These are phyloP conservation scores for Reutealis trisperma DNA, from an alignment of 345 rosid genomes.

Conservation along the genomic window DNA sequence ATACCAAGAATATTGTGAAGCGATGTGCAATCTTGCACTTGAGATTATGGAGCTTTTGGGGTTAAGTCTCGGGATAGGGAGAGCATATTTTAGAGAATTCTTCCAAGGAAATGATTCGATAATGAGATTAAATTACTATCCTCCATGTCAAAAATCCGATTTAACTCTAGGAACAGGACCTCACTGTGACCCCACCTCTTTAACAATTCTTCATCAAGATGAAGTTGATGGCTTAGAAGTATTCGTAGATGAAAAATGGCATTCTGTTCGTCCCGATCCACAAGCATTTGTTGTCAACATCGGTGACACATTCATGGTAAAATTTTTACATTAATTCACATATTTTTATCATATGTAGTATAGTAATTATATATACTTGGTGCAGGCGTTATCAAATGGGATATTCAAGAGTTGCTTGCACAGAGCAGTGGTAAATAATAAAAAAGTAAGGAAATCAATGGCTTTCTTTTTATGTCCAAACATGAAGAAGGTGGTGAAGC, in stretches of 20 bases:
- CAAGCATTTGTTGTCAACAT: constrained; percentile 87
- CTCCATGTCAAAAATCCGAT: constrained; percentile 90
- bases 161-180: constrained; percentile 95
- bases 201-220: constrained; percentile 97
- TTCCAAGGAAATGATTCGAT: constrained; percentile 85
- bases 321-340: too few species aligned
- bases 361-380: neutral
- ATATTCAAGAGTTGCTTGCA: constrained; percentile 93
- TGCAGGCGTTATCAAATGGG: constrained; percentile 85
- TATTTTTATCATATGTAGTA: too few species aligned
- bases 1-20: constrained; percentile 80
- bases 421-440: constrained; percentile 83
- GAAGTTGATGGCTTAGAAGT: constrained; percentile 90
- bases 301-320: constrained; percentile 98
- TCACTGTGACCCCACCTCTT: constrained; percentile 97
- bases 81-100: constrained; percentile 57
- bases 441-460: constrained; percentile 73
- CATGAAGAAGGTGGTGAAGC: constrained; percentile 72
- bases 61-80: constrained; percentile 61
- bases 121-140: constrained; percentile 93
- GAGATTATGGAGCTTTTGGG: constrained; percentile 90
- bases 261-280: constrained; percentile 59
- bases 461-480: constrained; percentile 92
- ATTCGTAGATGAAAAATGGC: constrained; percentile 78
- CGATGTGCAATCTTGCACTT: constrained; percentile 80